A percentile compares a stretch with the other conserved stretches of the same genome.
Conservation (phyloP, 2,329 filamentous ascomycete species). For the Nemania bipapillata region DNA sequence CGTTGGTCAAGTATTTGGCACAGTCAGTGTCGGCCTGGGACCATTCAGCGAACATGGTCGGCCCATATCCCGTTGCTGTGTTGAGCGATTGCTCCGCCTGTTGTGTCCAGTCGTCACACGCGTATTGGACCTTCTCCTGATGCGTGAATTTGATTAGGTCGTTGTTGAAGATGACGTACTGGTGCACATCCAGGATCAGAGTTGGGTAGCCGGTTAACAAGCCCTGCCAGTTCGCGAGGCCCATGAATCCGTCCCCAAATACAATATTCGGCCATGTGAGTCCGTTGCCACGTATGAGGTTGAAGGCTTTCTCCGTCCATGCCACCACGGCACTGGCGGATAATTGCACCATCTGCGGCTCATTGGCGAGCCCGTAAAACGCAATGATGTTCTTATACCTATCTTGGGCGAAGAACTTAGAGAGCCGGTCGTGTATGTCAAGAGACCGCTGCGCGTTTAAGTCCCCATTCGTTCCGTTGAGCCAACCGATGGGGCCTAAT, state of each 20-base stretch:
- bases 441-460: conserved; percentile 83
- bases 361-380: conserved; percentile 94
- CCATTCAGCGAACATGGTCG: conserved; percentile 96
- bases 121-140: conserved; percentile 83
- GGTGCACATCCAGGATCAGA: conserved; percentile 93
- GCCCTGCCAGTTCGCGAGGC: conserved; percentile 89
- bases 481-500: conserved; percentile 83
- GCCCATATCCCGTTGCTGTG: conserved; percentile 82
- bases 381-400: conserved; percentile 91
- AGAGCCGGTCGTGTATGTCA: conserved; percentile 86
- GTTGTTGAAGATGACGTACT: conserved; percentile 97
- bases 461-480: conserved; percentile 86
- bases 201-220: conserved; percentile 76
- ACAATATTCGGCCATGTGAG: conserved; percentile 74
- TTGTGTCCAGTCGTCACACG: conserved; percentile 85
- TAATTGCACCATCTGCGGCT: conserved; percentile 86
- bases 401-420: conserved; percentile 90
- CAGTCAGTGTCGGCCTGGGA: conserved; percentile 98
- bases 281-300: conserved; percentile 79
- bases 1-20: conserved; percentile 85
- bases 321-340: conserved; percentile 72
- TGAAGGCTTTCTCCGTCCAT: conserved; percentile 82
- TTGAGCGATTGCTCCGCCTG: conserved; percentile 80
- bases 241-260: conserved; percentile 95
- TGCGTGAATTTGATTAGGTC: conserved; percentile 85